These are phyloP conservation scores for Agroathelia rolfsii DNA, from an alignment of 1,284 basidiomycete genomes.

Conservation along the genomic window DNA sequence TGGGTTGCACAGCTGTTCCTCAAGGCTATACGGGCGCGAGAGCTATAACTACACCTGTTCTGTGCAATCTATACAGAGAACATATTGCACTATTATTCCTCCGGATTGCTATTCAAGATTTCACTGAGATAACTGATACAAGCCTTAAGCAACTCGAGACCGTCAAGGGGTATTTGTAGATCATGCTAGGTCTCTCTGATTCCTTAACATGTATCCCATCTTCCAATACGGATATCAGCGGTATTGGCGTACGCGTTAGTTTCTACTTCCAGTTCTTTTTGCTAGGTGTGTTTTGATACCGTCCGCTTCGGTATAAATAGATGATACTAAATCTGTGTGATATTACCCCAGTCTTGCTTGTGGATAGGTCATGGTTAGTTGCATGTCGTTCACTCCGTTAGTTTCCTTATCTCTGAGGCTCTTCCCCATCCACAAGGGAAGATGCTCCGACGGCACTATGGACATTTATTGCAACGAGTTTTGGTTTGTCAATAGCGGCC, in stretches of 20 bases:
- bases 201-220: background rate
- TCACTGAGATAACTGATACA: too few species aligned
- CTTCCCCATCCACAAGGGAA: too few species aligned
- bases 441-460: constrained; percentile 29
- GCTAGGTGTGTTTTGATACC: constrained; percentile 10
- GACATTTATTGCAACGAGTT: constrained; percentile 31
- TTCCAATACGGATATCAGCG: constrained; percentile 13
- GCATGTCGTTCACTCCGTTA: too few species aligned
- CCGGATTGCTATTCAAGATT: too few species aligned
- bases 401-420: too few species aligned
- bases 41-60: too few species aligned
- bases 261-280: constrained; percentile 16
- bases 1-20: too few species aligned
- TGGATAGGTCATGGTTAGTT: constrained; percentile 28
- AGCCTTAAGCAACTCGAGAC: too few species aligned
- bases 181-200: background rate
- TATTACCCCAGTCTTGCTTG: constrained; percentile 22
- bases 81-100: too few species aligned
- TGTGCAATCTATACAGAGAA: too few species aligned
- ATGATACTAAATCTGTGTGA: constrained; percentile 1
- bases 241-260: constrained; percentile 15
- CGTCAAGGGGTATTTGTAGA: background rate
- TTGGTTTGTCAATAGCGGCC: constrained; percentile 28
- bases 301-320: background rate
- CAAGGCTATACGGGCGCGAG: too few species aligned